phyloP scores from a whole-genome alignment of 139 green algal genomes.

The Tetraselmis chui region DNA sequence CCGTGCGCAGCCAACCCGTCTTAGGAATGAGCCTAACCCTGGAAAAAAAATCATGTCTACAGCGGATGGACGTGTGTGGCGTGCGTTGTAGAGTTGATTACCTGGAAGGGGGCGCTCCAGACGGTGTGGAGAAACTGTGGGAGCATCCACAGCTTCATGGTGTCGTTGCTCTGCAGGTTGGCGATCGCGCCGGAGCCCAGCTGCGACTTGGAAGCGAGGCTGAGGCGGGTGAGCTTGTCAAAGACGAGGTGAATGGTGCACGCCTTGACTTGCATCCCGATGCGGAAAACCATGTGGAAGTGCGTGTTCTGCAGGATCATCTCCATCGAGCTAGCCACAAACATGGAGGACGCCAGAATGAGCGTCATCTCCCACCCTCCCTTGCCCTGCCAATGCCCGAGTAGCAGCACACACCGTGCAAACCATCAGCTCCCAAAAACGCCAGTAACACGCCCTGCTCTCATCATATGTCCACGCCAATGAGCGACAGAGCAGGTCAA shows the following conservation, averaged over 20 bases:
- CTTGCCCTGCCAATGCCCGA: too few species aligned
- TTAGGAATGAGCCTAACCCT: too few species aligned
- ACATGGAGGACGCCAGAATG: not conserved
- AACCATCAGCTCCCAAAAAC: too few species aligned
- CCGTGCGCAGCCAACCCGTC: too few species aligned
- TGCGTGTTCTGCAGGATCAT: slow-evolving; percentile 8
- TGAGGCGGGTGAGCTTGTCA: slow-evolving; percentile 7
- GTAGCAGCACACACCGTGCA: too few species aligned
- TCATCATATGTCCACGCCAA: too few species aligned
- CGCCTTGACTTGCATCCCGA: slow-evolving; percentile 8
- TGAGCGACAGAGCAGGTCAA: too few species aligned
- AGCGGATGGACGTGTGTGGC: too few species aligned
- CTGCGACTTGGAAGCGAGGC: slow-evolving; percentile 1
- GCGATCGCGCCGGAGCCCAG: slow-evolving; percentile 5
- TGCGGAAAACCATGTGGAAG: slow-evolving; percentile 21
- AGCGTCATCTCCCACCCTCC: not conserved
- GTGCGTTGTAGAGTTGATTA: too few species aligned
- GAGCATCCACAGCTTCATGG: not conserved
- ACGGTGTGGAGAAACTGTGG: slow-evolving; percentile 15
- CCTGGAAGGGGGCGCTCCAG: slow-evolving; percentile 14
- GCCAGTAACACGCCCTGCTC: too few species aligned
- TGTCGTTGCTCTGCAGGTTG: slow-evolving; percentile 16
- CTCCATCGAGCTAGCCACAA: slow-evolving; percentile 1
- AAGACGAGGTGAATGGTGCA: slow-evolving; percentile 7
- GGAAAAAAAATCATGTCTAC: too few species aligned